phyloP scores from a whole-genome alignment of 1,139 yeast species.

The Geotrichum europaeum region DNA sequence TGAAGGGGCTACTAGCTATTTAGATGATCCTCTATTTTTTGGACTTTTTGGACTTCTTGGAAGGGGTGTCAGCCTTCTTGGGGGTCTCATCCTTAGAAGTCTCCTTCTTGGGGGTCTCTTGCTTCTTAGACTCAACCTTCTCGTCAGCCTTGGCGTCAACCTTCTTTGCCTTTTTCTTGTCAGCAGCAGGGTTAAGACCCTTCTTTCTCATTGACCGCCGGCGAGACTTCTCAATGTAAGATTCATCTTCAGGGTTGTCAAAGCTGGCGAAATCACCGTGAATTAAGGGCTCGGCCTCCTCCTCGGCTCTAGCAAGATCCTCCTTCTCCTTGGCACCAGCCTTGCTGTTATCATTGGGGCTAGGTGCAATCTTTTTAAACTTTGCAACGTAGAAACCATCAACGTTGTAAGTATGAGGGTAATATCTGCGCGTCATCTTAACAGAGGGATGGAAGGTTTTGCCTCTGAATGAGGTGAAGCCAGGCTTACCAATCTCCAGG shows the following conservation, averaged over 20 bases:
- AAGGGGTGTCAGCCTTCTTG: slow-evolving; percentile 11
- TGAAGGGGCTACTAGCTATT: neutral
- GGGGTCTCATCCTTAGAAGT: neutral
- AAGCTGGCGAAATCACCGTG: slow-evolving; percentile 81
- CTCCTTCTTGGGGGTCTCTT: slow-evolving; percentile 2
- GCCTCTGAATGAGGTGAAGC: slow-evolving; percentile 90
- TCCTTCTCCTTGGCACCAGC: slow-evolving; percentile 91
- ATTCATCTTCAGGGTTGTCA: slow-evolving; percentile 69
- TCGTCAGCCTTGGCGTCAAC: slow-evolving; percentile 1
- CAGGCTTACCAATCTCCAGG: slow-evolving; percentile 92
- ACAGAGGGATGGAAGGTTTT: slow-evolving; percentile 77
- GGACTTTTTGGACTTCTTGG: slow-evolving; percentile 13
- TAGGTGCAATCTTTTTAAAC: slow-evolving; percentile 83
- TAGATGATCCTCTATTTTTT: slow-evolving; percentile 8
- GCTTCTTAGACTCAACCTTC: slow-evolving; percentile 21
- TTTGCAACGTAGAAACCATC: slow-evolving; percentile 98
- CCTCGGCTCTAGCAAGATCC: slow-evolving; percentile 68
- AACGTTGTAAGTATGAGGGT: slow-evolving; percentile 96
- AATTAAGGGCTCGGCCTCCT: slow-evolving; percentile 73
- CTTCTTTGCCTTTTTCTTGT: slow-evolving; percentile 28
- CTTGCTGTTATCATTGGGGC: slow-evolving; percentile 58
- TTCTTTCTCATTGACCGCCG: slow-evolving; percentile 68
- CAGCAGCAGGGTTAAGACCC: slow-evolving; percentile 66
- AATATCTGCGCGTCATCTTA: slow-evolving; percentile 84
- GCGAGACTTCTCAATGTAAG: slow-evolving; percentile 66